Base-by-base conservation (phyloP, 2,329 filamentous ascomycete genomes). In the Plenodomus biglobosus region DNA sequence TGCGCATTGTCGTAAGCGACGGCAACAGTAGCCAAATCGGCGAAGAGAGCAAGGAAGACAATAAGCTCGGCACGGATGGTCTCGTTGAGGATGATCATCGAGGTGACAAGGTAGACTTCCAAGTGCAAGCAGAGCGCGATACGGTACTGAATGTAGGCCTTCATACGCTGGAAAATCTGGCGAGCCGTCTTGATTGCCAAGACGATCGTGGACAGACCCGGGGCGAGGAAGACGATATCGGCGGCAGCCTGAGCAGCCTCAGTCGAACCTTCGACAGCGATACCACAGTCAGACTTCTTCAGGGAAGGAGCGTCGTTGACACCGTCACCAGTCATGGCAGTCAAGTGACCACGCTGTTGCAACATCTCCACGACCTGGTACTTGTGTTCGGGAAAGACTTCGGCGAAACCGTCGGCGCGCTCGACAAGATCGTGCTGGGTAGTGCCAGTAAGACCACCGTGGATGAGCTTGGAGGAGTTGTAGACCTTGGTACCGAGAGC, bases 51-150 rank as follows among this genome's bases (percentile, higher is more conserved):
- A 58, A 90, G 83, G 80, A 90, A 90, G 73, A 90, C 87, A 64
- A 90, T 85, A 37, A 90, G 81, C 56, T 89, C 84, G 53, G 82
- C 82, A 56, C 80, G 80, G 69, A 90, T 81, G 54, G 85, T 88
- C 78, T 90, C 86, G 77, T 88, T 86, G 75, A 90, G 82, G 76
- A 88, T 88, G 72, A 89, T 85, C 85, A 89, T 89, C 21, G 85
- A 87, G 51, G 85, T 86, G 61, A 86, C 85, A 19, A 90, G 78
- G 79, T 90, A 90, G 69, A 90, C 84, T 73, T 88, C 85, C 63
- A 88, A 78, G 71, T 88, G 85, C 53, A 88, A 76, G 73, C 85
- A 88, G 52, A 88, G 81, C 41, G 85, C 85, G 66, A 88, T 88
- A 79, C 85, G 85, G 77, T 88, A 88, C 75, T 88, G 84, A 52